Evolutionary conservation across 139 green algal species (phyloP).

Genomic region (Helicosporidium sp.): DNA sequence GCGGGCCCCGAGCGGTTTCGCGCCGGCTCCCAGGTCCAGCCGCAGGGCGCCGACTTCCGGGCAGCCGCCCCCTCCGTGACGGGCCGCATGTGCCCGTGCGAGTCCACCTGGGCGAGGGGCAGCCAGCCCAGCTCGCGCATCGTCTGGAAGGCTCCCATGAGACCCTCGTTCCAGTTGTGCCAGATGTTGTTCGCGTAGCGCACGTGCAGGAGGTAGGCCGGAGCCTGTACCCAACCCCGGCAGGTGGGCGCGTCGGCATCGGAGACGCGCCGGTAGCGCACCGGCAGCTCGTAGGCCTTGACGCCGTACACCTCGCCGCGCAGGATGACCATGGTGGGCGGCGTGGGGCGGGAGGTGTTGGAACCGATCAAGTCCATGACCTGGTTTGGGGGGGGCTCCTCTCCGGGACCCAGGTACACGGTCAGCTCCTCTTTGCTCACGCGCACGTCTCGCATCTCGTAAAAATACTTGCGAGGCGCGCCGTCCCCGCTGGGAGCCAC

Average conservation of each 20-base stretch:
- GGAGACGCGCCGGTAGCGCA: background rate
- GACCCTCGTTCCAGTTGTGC: conserved; percentile 20
- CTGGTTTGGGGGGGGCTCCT: background rate
- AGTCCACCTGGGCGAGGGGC: conserved; percentile 16
- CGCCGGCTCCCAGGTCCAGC: background rate
- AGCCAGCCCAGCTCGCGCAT: conserved; percentile 17
- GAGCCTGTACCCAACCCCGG: conserved; percentile 11
- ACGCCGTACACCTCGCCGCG: background rate
- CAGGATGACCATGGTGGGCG: background rate
- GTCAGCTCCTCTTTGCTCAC: conserved; percentile 7
- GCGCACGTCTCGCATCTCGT: too few relatives aligned
- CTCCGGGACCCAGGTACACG: conserved; percentile 4
- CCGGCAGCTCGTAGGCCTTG: background rate
- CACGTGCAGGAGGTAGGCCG: conserved; percentile 15
- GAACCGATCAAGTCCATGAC: background rate
- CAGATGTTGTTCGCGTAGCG: conserved; percentile 20
- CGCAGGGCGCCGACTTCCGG: too few relatives aligned
- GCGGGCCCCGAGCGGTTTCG: background rate
- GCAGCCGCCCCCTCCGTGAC: too few relatives aligned
- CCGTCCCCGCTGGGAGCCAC: too few relatives aligned
- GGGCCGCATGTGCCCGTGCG: conserved; percentile 9
- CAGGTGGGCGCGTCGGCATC: conserved; percentile 4
- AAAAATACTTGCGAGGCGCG: too few relatives aligned
- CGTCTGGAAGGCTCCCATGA: conserved; percentile 19
- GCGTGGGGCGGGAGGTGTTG: background rate